Evolutionary conservation across 371 early-diverging fungal species (phyloP).

Genomic region (Basidiobolus meristosporus): DNA sequence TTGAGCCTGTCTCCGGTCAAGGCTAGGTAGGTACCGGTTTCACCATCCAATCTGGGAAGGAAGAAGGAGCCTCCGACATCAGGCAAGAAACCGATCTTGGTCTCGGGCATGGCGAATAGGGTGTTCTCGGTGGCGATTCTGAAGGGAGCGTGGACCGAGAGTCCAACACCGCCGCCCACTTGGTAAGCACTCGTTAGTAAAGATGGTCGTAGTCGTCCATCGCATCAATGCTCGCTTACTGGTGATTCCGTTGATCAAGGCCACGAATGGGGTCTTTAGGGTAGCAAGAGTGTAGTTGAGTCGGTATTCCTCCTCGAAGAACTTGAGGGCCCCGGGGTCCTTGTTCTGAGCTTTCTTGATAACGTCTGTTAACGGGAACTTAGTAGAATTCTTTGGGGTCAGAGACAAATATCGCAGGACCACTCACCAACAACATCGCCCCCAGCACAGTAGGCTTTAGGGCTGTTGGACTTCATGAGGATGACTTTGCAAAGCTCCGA

Average conservation of each 20-base stretch:
- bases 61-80: constrained; percentile 92
- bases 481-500: constrained; percentile 78
- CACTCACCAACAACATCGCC: constrained; percentile 77
- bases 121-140: constrained; percentile 87
- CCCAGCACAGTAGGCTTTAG: constrained; percentile 87
- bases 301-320: constrained; percentile 80
- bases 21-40: constrained; percentile 81
- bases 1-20: constrained; percentile 70
- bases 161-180: constrained; percentile 94
- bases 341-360: constrained; percentile 13
- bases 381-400: too few relatives aligned
- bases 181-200: constrained; percentile 1
- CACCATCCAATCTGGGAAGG: constrained; percentile 77
- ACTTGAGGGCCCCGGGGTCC: constrained; percentile 42
- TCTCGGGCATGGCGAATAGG: constrained; percentile 85
- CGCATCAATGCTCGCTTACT: constrained; percentile 24
- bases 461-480: constrained; percentile 54
- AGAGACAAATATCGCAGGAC: background rate
- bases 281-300: constrained; percentile 82
- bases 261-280: constrained; percentile 67
- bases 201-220: background rate
- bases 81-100: constrained; percentile 80
- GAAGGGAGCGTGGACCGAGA: constrained; percentile 90
- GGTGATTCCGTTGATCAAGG: constrained; percentile 81
- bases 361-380: constrained; percentile 2